Evolutionary conservation across 805 yeast species (phyloP).

Genomic region (Schwanniomyces vanrijiae): DNA sequence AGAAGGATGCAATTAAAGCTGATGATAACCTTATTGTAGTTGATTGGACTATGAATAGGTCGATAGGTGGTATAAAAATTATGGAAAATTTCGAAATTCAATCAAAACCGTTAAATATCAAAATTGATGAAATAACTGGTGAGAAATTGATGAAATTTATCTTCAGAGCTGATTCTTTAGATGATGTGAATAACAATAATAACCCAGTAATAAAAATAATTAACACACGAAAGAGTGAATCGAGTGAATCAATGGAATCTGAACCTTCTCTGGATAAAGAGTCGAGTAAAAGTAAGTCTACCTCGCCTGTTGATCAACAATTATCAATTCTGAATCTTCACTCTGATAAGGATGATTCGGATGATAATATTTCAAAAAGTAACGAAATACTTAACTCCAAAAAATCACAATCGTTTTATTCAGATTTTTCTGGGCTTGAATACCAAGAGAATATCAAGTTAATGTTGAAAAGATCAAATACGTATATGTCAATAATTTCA

Average conservation of each 20-base stretch:
- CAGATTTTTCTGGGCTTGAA: conserved; percentile 10
- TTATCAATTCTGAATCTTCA: neutral
- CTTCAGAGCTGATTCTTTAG: conserved; percentile 27
- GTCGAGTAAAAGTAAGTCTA: neutral
- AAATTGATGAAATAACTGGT: conserved; percentile 41
- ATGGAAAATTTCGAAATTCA: conserved; percentile 38
- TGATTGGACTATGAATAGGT: conserved; percentile 43
- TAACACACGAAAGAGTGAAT: neutral
- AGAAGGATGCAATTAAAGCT: conserved; percentile 3
- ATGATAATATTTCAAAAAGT: neutral
- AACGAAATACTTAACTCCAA: neutral
- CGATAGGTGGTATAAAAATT: conserved; percentile 43
- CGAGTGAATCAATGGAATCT: neutral
- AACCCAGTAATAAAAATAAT: conserved; percentile 13
- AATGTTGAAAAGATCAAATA: conserved; percentile 77
- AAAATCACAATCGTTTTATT: neutral
- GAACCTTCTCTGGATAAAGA: neutral
- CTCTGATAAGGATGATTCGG: neutral
- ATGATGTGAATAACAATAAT: conserved; percentile 21
- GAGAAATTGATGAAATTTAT: conserved; percentile 36
- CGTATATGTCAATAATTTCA: conserved; percentile 64
- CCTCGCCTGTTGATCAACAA: neutral
- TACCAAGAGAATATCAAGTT: conserved; percentile 38
- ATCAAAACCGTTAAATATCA: conserved; percentile 37
- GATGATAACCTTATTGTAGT: conserved; percentile 25